Conservation (phyloP, 371 early-diverging fungal species). For the Mucor lusitanicus region DNA sequence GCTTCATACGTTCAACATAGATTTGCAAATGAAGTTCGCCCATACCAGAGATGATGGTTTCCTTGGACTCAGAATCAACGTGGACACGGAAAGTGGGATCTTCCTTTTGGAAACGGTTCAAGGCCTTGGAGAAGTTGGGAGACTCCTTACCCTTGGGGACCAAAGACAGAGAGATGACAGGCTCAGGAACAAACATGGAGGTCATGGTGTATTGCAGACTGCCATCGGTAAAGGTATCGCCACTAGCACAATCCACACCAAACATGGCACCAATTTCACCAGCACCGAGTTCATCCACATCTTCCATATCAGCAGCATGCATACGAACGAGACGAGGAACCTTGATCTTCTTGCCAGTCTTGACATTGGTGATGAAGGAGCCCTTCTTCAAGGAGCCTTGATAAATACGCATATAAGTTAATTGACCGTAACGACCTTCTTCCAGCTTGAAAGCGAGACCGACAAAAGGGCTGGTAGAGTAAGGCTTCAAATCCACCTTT, state of each 20-base stretch:
- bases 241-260: conserved; percentile 97
- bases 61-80: conserved; percentile 91
- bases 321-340: conserved; percentile 95
- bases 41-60: conserved; percentile 93
- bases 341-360: conserved; percentile 94
- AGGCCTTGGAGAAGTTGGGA: conserved; percentile 93
- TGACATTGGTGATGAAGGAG: conserved; percentile 82
- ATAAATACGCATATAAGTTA: conserved; percentile 97
- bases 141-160: conserved; percentile 89
- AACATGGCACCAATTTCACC: conserved; percentile 99
- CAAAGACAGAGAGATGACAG: conserved; percentile 94
- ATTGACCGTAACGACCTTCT: conserved; percentile 94
- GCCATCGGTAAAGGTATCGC: conserved; percentile 97
- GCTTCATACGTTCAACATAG: conserved; percentile 96
- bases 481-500: conserved; percentile 58
- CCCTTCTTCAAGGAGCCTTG: conserved; percentile 93
- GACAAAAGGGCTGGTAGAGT: conserved; percentile 74
- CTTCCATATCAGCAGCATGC: conserved; percentile 99
- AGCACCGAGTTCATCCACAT: conserved; percentile 90
- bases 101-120: conserved; percentile 94
- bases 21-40: conserved; percentile 92
- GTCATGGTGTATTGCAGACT: conserved; percentile 87
- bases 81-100: conserved; percentile 98
- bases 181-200: conserved; percentile 97
- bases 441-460: conserved; percentile 96